Evolutionary conservation across 768 basidiomycete genomes (phyloP).

Genomic region (Collybia sordida): DNA sequence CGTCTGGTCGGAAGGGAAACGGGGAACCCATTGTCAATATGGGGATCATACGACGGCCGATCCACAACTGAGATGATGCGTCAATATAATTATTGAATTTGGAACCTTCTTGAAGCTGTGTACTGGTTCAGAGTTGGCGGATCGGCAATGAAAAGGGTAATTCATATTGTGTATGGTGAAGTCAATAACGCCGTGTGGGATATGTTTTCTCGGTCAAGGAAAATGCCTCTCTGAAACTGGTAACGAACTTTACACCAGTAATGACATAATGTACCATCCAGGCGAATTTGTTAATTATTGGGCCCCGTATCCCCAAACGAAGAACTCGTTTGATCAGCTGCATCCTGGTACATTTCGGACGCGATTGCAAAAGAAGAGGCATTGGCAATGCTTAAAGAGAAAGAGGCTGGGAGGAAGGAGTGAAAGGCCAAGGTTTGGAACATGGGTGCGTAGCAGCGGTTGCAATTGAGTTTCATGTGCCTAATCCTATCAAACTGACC

Average conservation of each 20-base stretch:
- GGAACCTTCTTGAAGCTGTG: too few relatives aligned
- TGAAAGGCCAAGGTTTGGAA: conserved; percentile 74
- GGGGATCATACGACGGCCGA: conserved; percentile 69
- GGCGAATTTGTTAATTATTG: neutral
- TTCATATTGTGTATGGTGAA: conserved; percentile 84
- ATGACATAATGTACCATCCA: neutral
- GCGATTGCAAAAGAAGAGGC: conserved; percentile 92
- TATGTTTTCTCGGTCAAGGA: conserved; percentile 76
- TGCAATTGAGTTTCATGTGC: neutral
- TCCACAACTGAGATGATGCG: conserved; percentile 87
- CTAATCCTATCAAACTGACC: neutral
- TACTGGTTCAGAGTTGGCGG: conserved; percentile 36
- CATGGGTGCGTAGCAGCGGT: conserved; percentile 46
- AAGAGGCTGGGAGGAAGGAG: conserved; percentile 73
- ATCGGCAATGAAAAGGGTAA: conserved; percentile 94
- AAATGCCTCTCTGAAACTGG: conserved; percentile 91
- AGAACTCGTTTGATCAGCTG: conserved; percentile 71
- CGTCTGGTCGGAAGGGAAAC: conserved; percentile 82
- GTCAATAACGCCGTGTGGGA: conserved; percentile 96
- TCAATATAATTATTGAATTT: conserved; percentile 2
- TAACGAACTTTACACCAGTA: conserved; percentile 85
- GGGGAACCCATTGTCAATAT: conserved; percentile 81
- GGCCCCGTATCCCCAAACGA: conserved; percentile 43
- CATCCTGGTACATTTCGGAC: conserved; percentile 92
- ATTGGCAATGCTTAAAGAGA: conserved; percentile 73